Conservation (phyloP, 495 filamentous ascomycete species). For the Cetradonia linearis region DNA sequence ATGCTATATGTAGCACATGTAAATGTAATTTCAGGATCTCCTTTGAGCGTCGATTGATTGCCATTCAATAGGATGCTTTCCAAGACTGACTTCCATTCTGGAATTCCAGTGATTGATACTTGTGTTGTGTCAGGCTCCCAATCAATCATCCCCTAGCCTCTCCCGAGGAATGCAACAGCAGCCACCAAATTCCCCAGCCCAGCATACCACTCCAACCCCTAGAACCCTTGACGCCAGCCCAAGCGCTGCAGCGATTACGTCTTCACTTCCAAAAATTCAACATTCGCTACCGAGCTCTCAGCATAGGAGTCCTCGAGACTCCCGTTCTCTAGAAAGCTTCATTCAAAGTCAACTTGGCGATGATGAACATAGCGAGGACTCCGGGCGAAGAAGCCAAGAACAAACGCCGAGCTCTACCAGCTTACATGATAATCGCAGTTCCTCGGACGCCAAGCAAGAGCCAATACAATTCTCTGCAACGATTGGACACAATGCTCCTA, state of each 20-base stretch:
- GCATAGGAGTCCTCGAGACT: conserved; percentile 2
- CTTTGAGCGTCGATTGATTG: conserved; percentile 1
- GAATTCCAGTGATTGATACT: conserved; percentile 27
- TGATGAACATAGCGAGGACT: conserved; percentile 22
- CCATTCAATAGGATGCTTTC: conserved; percentile 10
- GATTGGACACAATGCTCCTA: conserved; percentile 7
- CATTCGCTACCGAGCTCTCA: background rate
- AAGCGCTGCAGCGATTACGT: background rate
- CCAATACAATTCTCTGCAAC: background rate
- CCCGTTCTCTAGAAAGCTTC: conserved; percentile 20
- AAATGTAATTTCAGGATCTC: conserved; percentile 17
- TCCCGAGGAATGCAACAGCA: conserved; percentile 24
- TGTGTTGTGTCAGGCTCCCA: conserved; percentile 26
- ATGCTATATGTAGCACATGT: conserved; percentile 16
- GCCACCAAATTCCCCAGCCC: conserved; percentile 3
- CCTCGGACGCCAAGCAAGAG: background rate
- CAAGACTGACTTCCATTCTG: conserved; percentile 14
- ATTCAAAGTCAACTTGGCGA: conserved; percentile 22
- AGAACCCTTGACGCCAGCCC: background rate
- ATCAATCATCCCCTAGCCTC: conserved; percentile 6
- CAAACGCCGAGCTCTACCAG: conserved; percentile 13
- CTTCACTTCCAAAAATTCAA: background rate
- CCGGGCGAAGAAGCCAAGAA: conserved; percentile 6
- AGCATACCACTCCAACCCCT: background rate
- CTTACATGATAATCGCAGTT: conserved; percentile 4